phyloP scores from a whole-genome alignment of 2,329 filamentous ascomycete genomes.

The Macrophomina tecta region DNA sequence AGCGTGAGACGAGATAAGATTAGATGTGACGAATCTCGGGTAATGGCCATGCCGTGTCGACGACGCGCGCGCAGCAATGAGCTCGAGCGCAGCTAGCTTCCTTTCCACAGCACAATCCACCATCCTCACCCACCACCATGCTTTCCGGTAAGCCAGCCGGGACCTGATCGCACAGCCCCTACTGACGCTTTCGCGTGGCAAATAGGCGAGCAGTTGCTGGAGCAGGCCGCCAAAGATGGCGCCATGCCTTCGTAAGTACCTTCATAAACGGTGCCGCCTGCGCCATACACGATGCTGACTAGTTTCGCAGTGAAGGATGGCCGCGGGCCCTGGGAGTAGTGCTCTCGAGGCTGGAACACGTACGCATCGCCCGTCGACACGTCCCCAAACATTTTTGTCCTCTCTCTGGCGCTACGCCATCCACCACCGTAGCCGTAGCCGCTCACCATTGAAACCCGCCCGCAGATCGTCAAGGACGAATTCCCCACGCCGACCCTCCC shows the following conservation, averaged over 20 bases:
- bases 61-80: constrained; percentile 27
- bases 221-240: constrained; percentile 63
- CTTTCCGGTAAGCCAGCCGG: constrained; percentile 10
- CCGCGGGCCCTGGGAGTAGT: constrained; percentile 69
- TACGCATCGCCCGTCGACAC: constrained; percentile 40
- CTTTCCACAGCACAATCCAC: neutral
- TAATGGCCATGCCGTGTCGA: neutral
- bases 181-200: constrained; percentile 4
- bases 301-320: constrained; percentile 67
- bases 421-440: constrained; percentile 10
- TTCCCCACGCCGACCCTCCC: constrained; percentile 73
- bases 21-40: constrained; percentile 18
- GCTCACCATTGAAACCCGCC: constrained; percentile 7
- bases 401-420: neutral
- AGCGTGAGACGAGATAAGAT: constrained; percentile 18
- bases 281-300: constrained; percentile 38
- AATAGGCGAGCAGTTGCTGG: constrained; percentile 56
- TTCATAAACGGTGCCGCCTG: constrained; percentile 25
- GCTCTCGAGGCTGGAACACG: constrained; percentile 71
- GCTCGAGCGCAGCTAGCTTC: constrained; percentile 4
- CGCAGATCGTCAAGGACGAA: constrained; percentile 71
- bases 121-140: constrained; percentile 17
- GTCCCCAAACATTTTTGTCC: neutral
- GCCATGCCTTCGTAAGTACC: constrained; percentile 62
- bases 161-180: neutral